phyloP scores from a whole-genome alignment of 768 basidiomycete species.

The Rhodosporidiobolus sp. region DNA sequence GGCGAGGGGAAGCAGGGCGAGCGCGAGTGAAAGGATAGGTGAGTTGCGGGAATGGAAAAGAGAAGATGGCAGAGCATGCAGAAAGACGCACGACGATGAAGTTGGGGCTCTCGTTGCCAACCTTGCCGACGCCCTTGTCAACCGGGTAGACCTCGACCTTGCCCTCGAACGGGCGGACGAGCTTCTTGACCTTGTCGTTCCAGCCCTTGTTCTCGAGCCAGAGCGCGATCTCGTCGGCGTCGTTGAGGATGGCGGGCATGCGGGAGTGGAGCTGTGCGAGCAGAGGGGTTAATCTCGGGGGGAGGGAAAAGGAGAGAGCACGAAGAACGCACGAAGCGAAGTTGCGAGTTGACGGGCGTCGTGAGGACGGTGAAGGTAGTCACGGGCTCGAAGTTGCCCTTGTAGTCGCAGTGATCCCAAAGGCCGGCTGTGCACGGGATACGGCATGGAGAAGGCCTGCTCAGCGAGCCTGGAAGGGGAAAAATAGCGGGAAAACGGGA shows the following conservation, averaged over 20 bases:
- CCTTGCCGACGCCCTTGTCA: slow-evolving; percentile 59
- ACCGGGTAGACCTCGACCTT: slow-evolving; percentile 66
- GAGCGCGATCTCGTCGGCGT: slow-evolving; percentile 57
- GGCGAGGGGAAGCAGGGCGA: neutral
- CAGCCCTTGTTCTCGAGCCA: slow-evolving; percentile 74
- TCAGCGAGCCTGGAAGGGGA: neutral
- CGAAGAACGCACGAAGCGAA: slow-evolving; percentile 56
- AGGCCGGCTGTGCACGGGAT: slow-evolving; percentile 12
- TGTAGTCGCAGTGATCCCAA: slow-evolving; percentile 36
- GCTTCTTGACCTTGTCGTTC: slow-evolving; percentile 59
- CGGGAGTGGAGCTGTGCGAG: slow-evolving; percentile 71
- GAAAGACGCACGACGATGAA: slow-evolving; percentile 56
- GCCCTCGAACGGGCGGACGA: slow-evolving; percentile 64
- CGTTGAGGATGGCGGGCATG: slow-evolving; percentile 68
- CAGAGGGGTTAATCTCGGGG: no score
- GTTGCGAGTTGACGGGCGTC: slow-evolving; percentile 64
- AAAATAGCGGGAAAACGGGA: neutral
- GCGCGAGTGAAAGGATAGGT: no score
- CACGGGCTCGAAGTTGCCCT: slow-evolving; percentile 53
- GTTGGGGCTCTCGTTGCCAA: slow-evolving; percentile 73
- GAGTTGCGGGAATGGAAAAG: neutral
- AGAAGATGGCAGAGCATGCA: neutral
- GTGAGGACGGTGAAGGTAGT: slow-evolving; percentile 91
- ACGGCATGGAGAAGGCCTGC: no score
- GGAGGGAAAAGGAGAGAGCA: no score